Conservation (phyloP, 768 basidiomycete species). For the Suillus subaureus region DNA sequence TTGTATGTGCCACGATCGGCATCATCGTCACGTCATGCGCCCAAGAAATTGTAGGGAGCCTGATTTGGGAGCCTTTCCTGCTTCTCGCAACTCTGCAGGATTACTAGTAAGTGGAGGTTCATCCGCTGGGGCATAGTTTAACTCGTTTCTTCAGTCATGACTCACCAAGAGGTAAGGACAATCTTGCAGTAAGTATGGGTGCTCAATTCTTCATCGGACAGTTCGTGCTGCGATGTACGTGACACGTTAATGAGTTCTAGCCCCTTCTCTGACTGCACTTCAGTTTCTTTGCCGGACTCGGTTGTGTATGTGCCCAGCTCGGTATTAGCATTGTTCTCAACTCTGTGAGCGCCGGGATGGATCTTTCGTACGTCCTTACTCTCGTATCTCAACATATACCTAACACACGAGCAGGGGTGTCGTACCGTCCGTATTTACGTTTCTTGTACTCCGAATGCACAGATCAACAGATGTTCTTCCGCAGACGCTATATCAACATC, state of each 20-base stretch:
- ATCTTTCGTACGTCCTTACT: conserved; percentile 17
- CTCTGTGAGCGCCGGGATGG: conserved; percentile 23
- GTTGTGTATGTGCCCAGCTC: conserved; percentile 21
- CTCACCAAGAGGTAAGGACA: conserved; percentile 13
- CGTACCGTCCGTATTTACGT: neutral
- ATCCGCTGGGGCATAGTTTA: neutral
- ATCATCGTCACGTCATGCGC: conserved; percentile 17
- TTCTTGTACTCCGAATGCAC: neutral
- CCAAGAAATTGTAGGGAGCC: conserved; percentile 17
- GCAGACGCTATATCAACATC: conserved; percentile 15
- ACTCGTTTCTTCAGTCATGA: conserved; percentile 1
- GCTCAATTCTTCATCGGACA: neutral
- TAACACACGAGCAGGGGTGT: neutral
- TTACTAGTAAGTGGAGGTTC: conserved; percentile 13
- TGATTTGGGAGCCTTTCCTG: conserved; percentile 22
- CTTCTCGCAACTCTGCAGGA: conserved; percentile 23
- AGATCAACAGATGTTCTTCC: neutral
- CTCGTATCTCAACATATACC: neutral
- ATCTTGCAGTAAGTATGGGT: neutral
- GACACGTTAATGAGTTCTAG: neutral
- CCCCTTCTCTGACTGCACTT: conserved; percentile 8
- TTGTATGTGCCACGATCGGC: conserved; percentile 18
- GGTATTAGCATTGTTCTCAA: conserved; percentile 23
- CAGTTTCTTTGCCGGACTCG: conserved; percentile 24
- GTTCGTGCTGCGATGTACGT: conserved; percentile 15